Conservation (phyloP, 257 asterid species). For the Forsythia viridissima region DNA sequence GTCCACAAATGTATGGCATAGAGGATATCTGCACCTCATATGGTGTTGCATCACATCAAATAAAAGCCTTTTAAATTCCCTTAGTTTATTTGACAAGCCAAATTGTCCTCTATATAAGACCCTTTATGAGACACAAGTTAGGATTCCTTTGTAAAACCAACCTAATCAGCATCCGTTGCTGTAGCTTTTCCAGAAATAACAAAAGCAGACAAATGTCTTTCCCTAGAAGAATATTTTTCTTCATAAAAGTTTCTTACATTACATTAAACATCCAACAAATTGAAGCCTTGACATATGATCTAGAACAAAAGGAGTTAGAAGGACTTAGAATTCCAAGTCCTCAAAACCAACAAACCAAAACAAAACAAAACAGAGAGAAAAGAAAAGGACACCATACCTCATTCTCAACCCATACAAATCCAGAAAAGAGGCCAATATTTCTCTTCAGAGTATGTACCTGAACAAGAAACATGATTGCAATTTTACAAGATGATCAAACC, state of each 20-base stretch:
- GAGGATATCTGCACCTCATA: not conserved
- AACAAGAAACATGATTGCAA: slow-evolving; percentile 14
- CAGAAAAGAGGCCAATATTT: slow-evolving; percentile 90
- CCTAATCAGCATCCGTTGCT: not conserved
- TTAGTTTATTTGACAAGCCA: not conserved
- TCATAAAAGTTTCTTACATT: not conserved
- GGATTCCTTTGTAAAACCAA: not conserved
- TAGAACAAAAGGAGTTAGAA: slow-evolving; percentile 3
- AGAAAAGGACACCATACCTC: slow-evolving; percentile 49
- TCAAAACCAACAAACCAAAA: not conserved
- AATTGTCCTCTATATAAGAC: not conserved
- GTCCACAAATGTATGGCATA: not conserved
- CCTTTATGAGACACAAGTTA: not conserved
- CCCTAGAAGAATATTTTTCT: not conserved
- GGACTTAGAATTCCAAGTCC: slow-evolving; percentile 3
- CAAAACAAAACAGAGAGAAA: not conserved
- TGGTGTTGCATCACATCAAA: not conserved
- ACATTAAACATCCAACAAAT: not conserved
- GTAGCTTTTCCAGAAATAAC: not conserved
- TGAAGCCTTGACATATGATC: slow-evolving; percentile 14
- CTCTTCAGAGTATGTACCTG: slow-evolving; percentile 76
- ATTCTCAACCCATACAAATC: slow-evolving; percentile 81
- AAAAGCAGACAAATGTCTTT: slow-evolving; percentile 2
- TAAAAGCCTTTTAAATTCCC: not conserved
- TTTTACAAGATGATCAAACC: not conserved